Conservation (phyloP, 495 filamentous ascomycete species). For the Chaetomidium leptoderma region DNA sequence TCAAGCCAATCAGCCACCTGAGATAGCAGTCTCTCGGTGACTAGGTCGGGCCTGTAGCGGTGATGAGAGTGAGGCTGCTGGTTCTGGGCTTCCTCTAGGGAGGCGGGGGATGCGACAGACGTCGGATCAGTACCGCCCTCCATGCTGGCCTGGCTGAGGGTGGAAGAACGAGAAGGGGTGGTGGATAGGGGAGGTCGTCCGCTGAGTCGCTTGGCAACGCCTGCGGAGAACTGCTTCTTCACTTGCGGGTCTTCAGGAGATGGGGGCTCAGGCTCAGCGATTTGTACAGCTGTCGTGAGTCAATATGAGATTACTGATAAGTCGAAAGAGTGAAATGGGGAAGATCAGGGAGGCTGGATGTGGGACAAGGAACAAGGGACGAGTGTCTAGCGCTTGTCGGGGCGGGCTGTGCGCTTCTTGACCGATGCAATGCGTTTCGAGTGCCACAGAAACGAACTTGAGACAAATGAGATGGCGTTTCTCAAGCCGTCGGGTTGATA, state of each 20-base stretch:
- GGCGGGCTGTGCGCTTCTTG: background rate
- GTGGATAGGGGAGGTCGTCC: slow-evolving; percentile 35
- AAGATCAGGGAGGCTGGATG: background rate
- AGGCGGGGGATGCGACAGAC: slow-evolving; percentile 25
- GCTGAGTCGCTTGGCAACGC: slow-evolving; percentile 39
- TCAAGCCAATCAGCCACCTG: slow-evolving; percentile 79
- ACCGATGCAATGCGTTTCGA: background rate
- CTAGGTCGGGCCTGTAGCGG: slow-evolving; percentile 37
- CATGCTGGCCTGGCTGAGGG: slow-evolving; percentile 34
- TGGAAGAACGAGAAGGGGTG: slow-evolving; percentile 38
- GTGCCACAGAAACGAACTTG: background rate
- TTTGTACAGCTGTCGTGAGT: slow-evolving; percentile 43
- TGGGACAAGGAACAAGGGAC: background rate
- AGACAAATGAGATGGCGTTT: background rate
- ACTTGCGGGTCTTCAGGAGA: slow-evolving; percentile 36
- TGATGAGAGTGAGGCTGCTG: slow-evolving; percentile 29
- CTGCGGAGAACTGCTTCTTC: slow-evolving; percentile 45
- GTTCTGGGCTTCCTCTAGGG: slow-evolving; percentile 30
- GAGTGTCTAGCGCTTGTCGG: background rate
- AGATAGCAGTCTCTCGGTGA: slow-evolving; percentile 54
- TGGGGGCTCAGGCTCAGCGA: slow-evolving; percentile 42
- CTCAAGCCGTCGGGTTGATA: background rate
- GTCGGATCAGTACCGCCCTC: slow-evolving; percentile 26
- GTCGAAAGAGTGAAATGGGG: too few relatives aligned
- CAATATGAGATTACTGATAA: slow-evolving; percentile 17